These are phyloP conservation scores for Suhomyces taliae DNA, from an alignment of 1,139 yeast genomes.

Conservation along the genomic window DNA sequence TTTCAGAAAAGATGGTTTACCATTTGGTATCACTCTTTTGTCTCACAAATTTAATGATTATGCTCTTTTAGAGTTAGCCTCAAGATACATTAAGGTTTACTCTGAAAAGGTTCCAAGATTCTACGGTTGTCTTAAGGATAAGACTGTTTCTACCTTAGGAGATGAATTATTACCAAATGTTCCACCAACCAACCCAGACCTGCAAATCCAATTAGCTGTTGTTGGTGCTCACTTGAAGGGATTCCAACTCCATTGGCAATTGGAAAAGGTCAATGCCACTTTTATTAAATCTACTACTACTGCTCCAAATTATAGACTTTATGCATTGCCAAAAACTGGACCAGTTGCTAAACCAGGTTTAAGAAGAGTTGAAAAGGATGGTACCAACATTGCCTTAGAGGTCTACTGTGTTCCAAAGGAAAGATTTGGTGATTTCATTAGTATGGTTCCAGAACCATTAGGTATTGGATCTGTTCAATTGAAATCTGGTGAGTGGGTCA, in stretches of 20 bases:
- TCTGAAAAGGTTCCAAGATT: constrained; percentile 24
- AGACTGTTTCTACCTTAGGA: constrained; percentile 31
- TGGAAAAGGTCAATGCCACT: constrained; percentile 80
- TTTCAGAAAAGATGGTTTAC: constrained; percentile 78
- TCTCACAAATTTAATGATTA: constrained; percentile 83
- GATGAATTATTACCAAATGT: constrained; percentile 42
- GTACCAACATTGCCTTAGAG: constrained; percentile 69
- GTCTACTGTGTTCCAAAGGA: constrained; percentile 79
- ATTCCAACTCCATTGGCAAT: constrained; percentile 91
- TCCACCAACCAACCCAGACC: constrained; percentile 25
- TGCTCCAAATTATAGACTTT: constrained; percentile 69
- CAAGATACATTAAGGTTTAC: constrained; percentile 55
- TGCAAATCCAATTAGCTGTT: constrained; percentile 67
- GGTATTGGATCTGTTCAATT: constrained; percentile 93
- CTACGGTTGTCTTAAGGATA: constrained; percentile 44
- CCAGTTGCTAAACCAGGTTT: constrained; percentile 89
- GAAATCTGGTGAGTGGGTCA: constrained; percentile 76
- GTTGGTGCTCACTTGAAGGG: constrained; percentile 95
- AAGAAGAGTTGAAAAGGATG: constrained; percentile 59
- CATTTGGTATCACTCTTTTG: constrained; percentile 85
- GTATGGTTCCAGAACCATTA: constrained; percentile 89
- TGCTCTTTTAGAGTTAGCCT: constrained; percentile 83
- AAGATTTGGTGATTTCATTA: constrained; percentile 75
- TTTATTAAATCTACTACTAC: constrained; percentile 67
- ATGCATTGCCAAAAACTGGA: constrained; percentile 79